Conservation (phyloP, 2,329 filamentous ascomycete genomes). For the Colletotrichum gloeosporioides region DNA sequence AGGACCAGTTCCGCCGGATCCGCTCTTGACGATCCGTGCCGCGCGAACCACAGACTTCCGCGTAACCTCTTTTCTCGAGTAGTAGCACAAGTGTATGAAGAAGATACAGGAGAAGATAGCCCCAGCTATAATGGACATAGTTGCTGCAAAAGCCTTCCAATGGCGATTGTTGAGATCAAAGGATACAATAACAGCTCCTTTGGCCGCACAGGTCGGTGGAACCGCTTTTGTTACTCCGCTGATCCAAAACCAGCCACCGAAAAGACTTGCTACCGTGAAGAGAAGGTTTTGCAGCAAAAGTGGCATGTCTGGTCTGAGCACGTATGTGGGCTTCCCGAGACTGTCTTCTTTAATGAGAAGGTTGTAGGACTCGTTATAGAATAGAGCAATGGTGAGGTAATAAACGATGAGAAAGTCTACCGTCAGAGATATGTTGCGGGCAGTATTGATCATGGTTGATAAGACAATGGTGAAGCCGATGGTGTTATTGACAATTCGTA, state of each 20-base stretch:
- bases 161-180: background rate
- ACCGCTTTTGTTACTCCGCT: background rate
- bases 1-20: too few species aligned
- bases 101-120: background rate
- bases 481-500: background rate
- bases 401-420: background rate
- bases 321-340: background rate
- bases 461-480: background rate
- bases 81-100: background rate
- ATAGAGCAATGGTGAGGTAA: background rate
- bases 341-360: rapidly evolving
- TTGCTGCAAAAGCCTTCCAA: background rate
- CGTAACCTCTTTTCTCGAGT: background rate
- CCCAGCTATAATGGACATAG: background rate
- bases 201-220: background rate
- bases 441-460: background rate
- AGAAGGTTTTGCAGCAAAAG: background rate
- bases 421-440: rapidly evolving
- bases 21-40: too few species aligned
- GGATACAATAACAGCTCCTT: background rate
- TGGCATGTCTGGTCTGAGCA: background rate
- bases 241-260: background rate
- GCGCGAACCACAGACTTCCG: too few species aligned
- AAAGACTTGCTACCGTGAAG: background rate
- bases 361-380: background rate